Evolutionary conservation across 768 basidiomycete genomes (phyloP).

Genomic region (Rhizopogon vinicolor): DNA sequence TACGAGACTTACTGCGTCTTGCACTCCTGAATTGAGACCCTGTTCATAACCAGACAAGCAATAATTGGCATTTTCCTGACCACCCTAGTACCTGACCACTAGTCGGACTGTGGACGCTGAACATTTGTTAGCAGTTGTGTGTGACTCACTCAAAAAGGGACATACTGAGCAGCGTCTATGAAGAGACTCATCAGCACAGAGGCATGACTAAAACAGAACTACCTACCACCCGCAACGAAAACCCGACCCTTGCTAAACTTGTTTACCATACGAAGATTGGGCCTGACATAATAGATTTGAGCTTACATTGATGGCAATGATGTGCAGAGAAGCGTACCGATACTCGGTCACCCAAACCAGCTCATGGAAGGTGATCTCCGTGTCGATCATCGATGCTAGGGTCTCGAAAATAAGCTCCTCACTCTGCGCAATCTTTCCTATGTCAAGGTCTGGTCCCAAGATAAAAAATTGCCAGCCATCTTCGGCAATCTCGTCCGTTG

Average conservation of each 20-base stretch:
- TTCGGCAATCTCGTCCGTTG: constrained; percentile 23
- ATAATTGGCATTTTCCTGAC: background rate
- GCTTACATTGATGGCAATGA: no score
- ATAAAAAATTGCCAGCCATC: constrained; percentile 27
- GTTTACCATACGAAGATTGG: constrained; percentile 46
- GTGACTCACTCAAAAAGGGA: background rate
- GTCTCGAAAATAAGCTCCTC: constrained; percentile 9
- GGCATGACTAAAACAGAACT: background rate
- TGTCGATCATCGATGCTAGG: no score
- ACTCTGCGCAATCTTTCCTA: constrained; percentile 13
- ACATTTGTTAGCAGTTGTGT: background rate
- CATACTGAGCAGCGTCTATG: constrained; percentile 20
- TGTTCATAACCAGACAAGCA: background rate
- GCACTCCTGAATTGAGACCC: constrained; percentile 17
- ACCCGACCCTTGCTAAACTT: constrained; percentile 29
- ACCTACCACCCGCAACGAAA: constrained; percentile 12
- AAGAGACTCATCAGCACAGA: background rate
- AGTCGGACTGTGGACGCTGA: constrained; percentile 17
- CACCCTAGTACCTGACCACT: constrained; percentile 13
- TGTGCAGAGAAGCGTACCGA: no score
- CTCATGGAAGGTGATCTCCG: no score
- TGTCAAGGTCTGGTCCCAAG: constrained; percentile 4
- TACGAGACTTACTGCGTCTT: constrained; percentile 16
- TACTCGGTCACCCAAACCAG: no score
- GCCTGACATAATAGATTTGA: constrained; percentile 17